phyloP scores from a whole-genome alignment of 306 rosid genomes.

The Lathyrus tuberosus region DNA sequence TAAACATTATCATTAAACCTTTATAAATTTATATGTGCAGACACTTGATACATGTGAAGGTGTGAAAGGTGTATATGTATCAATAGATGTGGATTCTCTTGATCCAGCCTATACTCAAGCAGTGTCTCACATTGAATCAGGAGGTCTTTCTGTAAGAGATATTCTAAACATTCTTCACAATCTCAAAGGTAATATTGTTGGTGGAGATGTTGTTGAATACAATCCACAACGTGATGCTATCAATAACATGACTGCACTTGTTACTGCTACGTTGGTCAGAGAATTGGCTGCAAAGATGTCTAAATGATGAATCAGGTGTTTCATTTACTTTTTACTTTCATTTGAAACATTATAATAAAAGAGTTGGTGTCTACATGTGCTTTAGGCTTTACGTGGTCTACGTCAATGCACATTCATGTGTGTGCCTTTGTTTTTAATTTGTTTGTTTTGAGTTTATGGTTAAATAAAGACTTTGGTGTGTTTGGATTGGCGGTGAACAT shows the following conservation, averaged over 20 bases:
- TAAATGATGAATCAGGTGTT: constrained; percentile 40
- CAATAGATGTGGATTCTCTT: constrained; percentile 74
- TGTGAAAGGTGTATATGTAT: constrained; percentile 77
- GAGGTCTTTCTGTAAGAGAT: constrained; percentile 88
- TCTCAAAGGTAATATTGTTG: constrained; percentile 79
- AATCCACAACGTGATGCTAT: constrained; percentile 85
- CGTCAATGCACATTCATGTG: neutral
- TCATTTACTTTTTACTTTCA: too few species aligned
- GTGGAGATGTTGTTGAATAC: constrained; percentile 79
- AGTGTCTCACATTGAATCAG: constrained; percentile 86
- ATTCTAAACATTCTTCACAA: constrained; percentile 76
- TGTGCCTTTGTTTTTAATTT: neutral
- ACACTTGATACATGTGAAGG: constrained; percentile 69
- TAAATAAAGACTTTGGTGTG: too few species aligned
- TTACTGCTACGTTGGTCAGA: constrained; percentile 85
- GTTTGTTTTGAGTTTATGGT: neutral
- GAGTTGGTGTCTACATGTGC: neutral
- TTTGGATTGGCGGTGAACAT: too few species aligned
- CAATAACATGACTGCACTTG: constrained; percentile 83
- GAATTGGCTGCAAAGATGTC: constrained; percentile 80
- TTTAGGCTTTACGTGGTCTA: neutral
- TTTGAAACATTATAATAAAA: too few species aligned
- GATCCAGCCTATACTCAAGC: constrained; percentile 90
- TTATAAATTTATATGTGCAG: constrained; percentile 42
- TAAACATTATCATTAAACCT: neutral